A percentile compares a stretch with the other conserved stretches of the same genome.
phyloP scores from a whole-genome alignment of 2,329 filamentous ascomycete genomes.

The Leptographium wingfieldii region DNA sequence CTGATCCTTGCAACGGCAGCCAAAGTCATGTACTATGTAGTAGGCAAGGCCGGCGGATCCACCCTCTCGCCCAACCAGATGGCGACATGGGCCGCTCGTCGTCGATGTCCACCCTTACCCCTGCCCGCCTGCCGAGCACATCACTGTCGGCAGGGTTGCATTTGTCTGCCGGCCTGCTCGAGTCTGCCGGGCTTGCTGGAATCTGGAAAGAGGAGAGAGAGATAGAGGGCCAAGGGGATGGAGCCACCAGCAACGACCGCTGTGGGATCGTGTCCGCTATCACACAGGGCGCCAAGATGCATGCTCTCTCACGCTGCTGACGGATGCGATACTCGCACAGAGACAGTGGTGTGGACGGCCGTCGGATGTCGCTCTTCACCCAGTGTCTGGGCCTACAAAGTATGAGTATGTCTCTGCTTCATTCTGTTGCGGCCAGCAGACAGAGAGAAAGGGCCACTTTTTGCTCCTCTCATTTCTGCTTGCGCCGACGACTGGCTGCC shows the following conservation, averaged over 20 bases:
- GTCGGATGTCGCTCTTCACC: not conserved
- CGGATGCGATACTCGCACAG: not conserved
- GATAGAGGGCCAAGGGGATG: not conserved
- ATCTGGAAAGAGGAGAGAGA: not conserved
- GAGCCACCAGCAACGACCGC: not conserved
- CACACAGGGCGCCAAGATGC: not conserved
- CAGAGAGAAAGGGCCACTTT: not conserved
- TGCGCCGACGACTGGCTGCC: slow-evolving; percentile 7
- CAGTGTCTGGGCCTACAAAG: not conserved
- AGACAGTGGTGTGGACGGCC: no score
- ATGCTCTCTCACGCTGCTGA: not conserved
- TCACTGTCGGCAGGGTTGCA: not conserved
- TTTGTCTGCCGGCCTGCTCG: not conserved
- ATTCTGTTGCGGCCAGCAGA: not conserved
- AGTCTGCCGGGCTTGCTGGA: not conserved
- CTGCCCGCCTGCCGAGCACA: slow-evolving; percentile 5
- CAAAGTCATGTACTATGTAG: not conserved
- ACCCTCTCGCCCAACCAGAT: slow-evolving; percentile 4
- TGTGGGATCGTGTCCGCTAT: not conserved
- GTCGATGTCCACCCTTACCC: not conserved
- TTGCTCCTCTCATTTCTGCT: slow-evolving; percentile 9
- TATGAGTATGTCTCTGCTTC: not conserved
- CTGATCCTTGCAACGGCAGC: slow-evolving; percentile 8
- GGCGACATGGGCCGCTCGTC: slow-evolving; percentile 3
- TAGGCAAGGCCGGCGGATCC: slow-evolving; percentile 4